phyloP scores from a whole-genome alignment of 116 monocot genomes.

The Phalaenopsis hybrid region DNA sequence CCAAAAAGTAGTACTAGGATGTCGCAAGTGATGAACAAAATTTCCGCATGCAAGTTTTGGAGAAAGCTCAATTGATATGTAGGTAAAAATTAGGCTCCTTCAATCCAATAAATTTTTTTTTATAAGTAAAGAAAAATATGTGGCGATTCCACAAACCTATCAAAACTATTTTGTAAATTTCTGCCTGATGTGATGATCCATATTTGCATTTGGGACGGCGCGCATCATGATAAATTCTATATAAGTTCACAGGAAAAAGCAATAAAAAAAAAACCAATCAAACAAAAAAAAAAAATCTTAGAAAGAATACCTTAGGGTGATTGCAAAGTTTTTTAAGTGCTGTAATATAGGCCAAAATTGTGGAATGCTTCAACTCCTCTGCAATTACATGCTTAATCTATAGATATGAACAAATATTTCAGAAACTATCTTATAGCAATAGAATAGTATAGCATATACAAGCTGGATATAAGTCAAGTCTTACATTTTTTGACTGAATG shows the following conservation, averaged over 20 bases:
- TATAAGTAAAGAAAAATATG: not conserved
- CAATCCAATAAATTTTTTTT: not conserved
- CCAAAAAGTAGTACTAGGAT: too few relatives aligned
- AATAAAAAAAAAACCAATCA: not conserved
- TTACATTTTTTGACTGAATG: conserved; percentile 93
- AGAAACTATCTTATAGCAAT: not conserved
- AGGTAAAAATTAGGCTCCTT: not conserved
- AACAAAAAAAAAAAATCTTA: not conserved
- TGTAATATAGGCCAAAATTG: conserved; percentile 93
- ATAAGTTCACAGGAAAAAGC: not conserved
- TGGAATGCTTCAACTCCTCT: conserved; percentile 74
- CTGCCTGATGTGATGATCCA: not conserved
- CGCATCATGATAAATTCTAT: not conserved
- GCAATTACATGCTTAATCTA: conserved; percentile 70
- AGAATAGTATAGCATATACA: conserved; percentile 1
- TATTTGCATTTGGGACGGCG: not conserved
- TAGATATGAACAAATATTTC: not conserved
- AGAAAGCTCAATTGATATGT: not conserved
- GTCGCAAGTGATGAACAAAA: too few relatives aligned
- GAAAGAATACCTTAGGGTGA: conserved; percentile 79
- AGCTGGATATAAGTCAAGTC: conserved; percentile 8
- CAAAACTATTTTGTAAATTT: not conserved
- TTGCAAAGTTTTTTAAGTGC: conserved; percentile 97
- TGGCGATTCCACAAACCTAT: not conserved
- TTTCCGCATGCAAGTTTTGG: too few relatives aligned